Percentiles rank a stretch among this genome's conserved stretches.
Conservation (phyloP, 306 rosid genomes). For the Corylus heterophylla region DNA sequence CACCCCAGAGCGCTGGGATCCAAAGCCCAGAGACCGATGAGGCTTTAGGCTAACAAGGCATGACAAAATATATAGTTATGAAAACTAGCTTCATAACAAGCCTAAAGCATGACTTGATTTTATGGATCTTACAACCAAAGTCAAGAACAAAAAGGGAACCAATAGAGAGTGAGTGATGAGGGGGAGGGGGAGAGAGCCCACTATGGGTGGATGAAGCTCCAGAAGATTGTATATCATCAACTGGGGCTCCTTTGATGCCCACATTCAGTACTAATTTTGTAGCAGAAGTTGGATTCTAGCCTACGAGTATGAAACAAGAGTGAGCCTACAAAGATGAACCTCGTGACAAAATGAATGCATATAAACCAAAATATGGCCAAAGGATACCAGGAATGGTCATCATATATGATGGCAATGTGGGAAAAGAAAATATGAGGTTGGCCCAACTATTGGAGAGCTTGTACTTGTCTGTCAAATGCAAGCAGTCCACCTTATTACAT, state of each 20-base stretch:
- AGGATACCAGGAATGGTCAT: not conserved
- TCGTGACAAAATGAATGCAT: not conserved
- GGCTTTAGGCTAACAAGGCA: too few species aligned
- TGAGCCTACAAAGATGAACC: not conserved
- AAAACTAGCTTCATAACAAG: too few species aligned
- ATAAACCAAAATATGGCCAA: not conserved
- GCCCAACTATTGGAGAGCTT: not conserved
- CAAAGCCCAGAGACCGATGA: too few species aligned
- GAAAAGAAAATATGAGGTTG: not conserved
- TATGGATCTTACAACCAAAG: too few species aligned
- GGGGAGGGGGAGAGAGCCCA: not conserved
- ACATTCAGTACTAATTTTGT: conserved; percentile 3
- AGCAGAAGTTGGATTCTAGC: conserved; percentile 11
- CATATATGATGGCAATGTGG: not conserved
- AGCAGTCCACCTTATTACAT: not conserved
- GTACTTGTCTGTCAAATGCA: not conserved
- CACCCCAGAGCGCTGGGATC: too few species aligned
- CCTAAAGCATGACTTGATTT: too few species aligned
- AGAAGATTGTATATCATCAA: conserved; percentile 8
- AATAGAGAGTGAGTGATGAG: too few species aligned
- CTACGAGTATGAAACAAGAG: conserved; percentile 4
- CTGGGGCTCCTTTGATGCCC: too few species aligned
- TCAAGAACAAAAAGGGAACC: too few species aligned
- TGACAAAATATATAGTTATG: too few species aligned
- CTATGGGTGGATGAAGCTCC: conserved; percentile 22